Evolutionary conservation across 257 asterid species (phyloP).

Genomic region (Paraleonurus japonicus): DNA sequence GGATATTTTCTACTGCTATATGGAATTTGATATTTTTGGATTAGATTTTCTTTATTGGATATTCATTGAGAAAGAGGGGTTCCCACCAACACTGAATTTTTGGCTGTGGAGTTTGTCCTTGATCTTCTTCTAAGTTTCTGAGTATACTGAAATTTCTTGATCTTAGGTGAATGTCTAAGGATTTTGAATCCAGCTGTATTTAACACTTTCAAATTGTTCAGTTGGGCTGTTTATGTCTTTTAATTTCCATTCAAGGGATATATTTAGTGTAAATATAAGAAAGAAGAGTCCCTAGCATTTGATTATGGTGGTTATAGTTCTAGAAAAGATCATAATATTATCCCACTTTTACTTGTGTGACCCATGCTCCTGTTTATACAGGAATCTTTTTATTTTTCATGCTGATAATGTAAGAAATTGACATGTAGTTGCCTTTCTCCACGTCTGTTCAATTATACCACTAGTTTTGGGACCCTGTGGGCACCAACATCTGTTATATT

Average conservation of each 20-base stretch:
- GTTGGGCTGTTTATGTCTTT: constrained; percentile 6
- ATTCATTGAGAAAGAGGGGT: background rate
- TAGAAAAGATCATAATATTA: background rate
- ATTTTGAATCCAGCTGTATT: constrained; percentile 9
- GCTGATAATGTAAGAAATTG: background rate
- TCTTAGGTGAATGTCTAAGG: background rate
- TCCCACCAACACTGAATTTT: background rate
- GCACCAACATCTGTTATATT: background rate
- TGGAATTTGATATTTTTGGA: background rate
- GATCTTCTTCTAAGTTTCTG: no score
- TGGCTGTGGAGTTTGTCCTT: background rate
- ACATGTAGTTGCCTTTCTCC: background rate
- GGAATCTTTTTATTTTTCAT: background rate
- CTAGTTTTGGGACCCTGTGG: background rate
- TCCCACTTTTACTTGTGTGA: background rate
- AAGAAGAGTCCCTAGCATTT: background rate
- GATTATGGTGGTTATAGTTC: background rate
- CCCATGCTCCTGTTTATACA: background rate
- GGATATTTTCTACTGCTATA: background rate
- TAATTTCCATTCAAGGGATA: constrained; percentile 5
- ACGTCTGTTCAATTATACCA: background rate
- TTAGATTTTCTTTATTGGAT: background rate
- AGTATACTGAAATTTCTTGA: background rate
- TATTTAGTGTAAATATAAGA: background rate
- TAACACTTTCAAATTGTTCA: background rate